These are phyloP conservation scores for Monosporascus ibericus DNA, from an alignment of 2,329 filamentous ascomycete genomes.

Conservation along the genomic window DNA sequence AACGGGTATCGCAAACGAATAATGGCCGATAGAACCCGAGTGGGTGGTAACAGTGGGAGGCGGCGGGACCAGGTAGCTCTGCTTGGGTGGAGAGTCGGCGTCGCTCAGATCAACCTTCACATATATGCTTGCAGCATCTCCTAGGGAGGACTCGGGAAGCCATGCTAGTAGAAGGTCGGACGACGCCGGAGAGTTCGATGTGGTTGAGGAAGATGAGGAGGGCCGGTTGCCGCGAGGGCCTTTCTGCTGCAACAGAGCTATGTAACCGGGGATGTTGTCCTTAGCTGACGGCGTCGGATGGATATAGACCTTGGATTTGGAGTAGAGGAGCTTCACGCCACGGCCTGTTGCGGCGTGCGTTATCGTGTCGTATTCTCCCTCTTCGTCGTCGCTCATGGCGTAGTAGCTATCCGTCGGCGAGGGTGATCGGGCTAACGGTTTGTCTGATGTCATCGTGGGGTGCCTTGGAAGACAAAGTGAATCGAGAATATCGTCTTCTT, in stretches of 20 bases:
- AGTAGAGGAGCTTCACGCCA: slow-evolving; percentile 89
- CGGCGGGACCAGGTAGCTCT: slow-evolving; percentile 85
- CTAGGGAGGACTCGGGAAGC: slow-evolving; percentile 84
- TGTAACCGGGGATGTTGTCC: slow-evolving; percentile 92
- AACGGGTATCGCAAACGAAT: slow-evolving; percentile 87
- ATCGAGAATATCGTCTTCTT: too few relatives aligned
- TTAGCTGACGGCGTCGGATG: slow-evolving; percentile 89
- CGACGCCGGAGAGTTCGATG: slow-evolving; percentile 40
- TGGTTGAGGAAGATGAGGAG: slow-evolving; percentile 37
- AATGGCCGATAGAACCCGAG: slow-evolving; percentile 64
- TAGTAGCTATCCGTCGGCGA: slow-evolving; percentile 89
- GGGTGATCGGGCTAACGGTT: slow-evolving; percentile 32
- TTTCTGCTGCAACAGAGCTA: slow-evolving; percentile 90
- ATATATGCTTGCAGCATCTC: slow-evolving; percentile 81
- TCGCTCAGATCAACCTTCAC: slow-evolving; percentile 91
- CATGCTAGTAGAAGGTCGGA: slow-evolving; percentile 83
- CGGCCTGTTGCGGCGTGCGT: slow-evolving; percentile 69
- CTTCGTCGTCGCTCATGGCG: slow-evolving; percentile 93
- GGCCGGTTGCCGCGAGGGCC: slow-evolving; percentile 35
- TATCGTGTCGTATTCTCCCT: slow-evolving; percentile 92
- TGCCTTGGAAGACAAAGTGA: slow-evolving; percentile 1
- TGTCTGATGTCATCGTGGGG: slow-evolving; percentile 29
- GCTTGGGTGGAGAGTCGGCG: slow-evolving; percentile 70
- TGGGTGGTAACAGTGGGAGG: slow-evolving; percentile 81
- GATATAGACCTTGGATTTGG: slow-evolving; percentile 98